Base-by-base conservation (phyloP, 768 basidiomycete species). In the Lentinula sp. region DNA sequence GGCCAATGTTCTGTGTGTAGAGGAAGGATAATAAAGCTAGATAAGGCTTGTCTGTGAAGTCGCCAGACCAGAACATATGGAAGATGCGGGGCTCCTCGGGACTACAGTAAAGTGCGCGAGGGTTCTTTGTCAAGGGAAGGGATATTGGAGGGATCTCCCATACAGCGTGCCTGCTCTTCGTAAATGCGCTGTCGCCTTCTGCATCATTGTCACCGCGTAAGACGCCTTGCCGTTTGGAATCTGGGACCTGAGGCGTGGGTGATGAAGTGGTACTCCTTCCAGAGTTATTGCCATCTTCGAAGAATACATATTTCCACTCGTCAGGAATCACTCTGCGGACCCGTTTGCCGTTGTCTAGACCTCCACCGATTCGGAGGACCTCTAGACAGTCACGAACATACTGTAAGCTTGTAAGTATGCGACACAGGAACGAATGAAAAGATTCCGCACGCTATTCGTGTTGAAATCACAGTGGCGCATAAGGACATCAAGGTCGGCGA, bases 371-470 rank as follows among this genome's bases (percentile, higher is more conserved):
- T n/a, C 96, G 85, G 23, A 99, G 81, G 52, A 96, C 87, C 72
- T 98, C 95, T 41, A 99, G 79, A 68, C 97, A 99, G 71, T 98
- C 97, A 45, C 96, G 87, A 16, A 98, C 97, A 75, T 92, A 96
- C 92, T 97, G 70, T 33, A 28, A 37, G 35, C 16, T 46, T 32
- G 49, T 57, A 58, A 59, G 64, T 57, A 61, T 59, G 35, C 39
- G 33, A 54, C 52, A 37, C 9, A 51, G 41, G n/a, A 23, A 7
- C 6, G 20, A 32, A 32, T 55, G 43, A 16, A 32, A 51, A 59
- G 28, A 13, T 23, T 33, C 63, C 73, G 45, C 57, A 90, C 92
- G 79, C 92, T 91, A 66, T 84, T 80, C 63, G 84, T 80, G n/a
- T 85, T 84, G 71, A 95, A 97, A 74, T 96, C 93, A 71, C 97